Percentiles rank a stretch among this genome's conserved stretches.
These are phyloP conservation scores for Clitopilus hobsonii DNA, from an alignment of 768 basidiomycete genomes.

Conservation along the genomic window DNA sequence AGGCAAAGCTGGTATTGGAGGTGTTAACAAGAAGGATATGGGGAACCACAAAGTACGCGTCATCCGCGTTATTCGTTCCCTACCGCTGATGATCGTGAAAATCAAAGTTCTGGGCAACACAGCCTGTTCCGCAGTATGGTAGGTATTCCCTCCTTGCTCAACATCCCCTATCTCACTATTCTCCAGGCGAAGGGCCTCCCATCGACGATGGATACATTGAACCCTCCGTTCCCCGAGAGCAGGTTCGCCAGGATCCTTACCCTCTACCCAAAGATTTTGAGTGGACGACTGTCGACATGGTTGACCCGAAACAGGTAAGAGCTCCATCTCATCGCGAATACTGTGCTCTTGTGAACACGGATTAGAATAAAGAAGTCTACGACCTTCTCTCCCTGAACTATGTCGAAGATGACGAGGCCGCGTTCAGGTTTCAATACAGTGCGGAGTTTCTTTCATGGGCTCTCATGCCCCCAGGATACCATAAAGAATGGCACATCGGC, in stretches of 20 bases:
- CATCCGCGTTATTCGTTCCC: neutral
- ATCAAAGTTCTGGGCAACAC: conserved; percentile 90
- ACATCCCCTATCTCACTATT: neutral
- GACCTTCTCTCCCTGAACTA: conserved; percentile 90
- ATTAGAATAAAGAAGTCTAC: conserved; percentile 90
- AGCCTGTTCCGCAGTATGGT: conserved; percentile 93
- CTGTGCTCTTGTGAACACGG: neutral
- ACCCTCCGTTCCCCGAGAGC: conserved; percentile 63
- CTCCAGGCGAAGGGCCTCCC: conserved; percentile 56
- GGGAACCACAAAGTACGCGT: conserved; percentile 81
- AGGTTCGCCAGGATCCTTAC: conserved; percentile 87
- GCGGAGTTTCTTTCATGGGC: conserved; percentile 93
- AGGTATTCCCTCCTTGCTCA: conserved; percentile 5
- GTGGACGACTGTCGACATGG: conserved; percentile 82
- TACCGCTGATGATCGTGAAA: conserved; percentile 3
- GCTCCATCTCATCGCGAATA: neutral
- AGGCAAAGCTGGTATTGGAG: conserved; percentile 75
- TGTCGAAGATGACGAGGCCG: conserved; percentile 92
- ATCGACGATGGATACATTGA: conserved; percentile 87
- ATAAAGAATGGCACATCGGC: conserved; percentile 93
- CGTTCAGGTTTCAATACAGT: conserved; percentile 96
- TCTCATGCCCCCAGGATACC: conserved; percentile 77
- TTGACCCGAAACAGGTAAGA: conserved; percentile 66
- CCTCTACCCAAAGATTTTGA: conserved; percentile 89
- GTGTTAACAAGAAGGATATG: conserved; percentile 72